Evolutionary conservation across 2,329 filamentous ascomycete species (phyloP).

Genomic region (Penicillium sp.): DNA sequence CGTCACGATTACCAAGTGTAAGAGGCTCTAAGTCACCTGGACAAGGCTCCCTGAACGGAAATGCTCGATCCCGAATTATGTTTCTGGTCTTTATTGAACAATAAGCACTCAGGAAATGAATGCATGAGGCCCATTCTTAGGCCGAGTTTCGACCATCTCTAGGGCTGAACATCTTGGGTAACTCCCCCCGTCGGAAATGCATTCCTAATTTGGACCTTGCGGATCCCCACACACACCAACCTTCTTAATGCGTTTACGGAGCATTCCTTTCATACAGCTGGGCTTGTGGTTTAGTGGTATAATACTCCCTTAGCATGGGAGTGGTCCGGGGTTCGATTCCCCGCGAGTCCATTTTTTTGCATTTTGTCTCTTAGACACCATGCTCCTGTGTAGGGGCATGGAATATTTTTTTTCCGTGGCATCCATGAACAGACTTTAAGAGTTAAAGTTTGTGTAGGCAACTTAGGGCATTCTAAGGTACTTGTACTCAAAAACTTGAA

Average conservation of each 20-base stretch:
- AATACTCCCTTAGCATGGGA: conserved; percentile 49
- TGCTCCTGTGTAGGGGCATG: too few relatives aligned
- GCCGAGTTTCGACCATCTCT: background rate
- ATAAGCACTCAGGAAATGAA: background rate
- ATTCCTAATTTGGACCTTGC: background rate
- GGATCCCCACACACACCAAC: background rate
- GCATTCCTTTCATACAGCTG: conserved; percentile 9
- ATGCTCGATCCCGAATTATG: background rate
- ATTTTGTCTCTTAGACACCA: background rate
- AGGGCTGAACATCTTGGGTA: background rate
- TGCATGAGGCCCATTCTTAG: background rate
- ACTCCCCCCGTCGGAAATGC: conserved; percentile 2
- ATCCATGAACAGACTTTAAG: too few relatives aligned
- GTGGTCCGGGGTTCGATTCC: conserved; percentile 50
- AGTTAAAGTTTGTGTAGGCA: too few relatives aligned
- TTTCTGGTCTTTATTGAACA: background rate
- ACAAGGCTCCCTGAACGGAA: background rate
- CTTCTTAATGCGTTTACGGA: background rate
- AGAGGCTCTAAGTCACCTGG: background rate
- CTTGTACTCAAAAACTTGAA: too few relatives aligned
- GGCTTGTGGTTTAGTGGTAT: conserved; percentile 48
- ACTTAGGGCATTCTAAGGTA: too few relatives aligned
- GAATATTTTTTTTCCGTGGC: background rate
- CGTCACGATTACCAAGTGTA: background rate
- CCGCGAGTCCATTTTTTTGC: conserved; percentile 43